These are phyloP conservation scores for Bruguiera gymnorhiza DNA, from an alignment of 345 rosid species.

Conservation along the genomic window DNA sequence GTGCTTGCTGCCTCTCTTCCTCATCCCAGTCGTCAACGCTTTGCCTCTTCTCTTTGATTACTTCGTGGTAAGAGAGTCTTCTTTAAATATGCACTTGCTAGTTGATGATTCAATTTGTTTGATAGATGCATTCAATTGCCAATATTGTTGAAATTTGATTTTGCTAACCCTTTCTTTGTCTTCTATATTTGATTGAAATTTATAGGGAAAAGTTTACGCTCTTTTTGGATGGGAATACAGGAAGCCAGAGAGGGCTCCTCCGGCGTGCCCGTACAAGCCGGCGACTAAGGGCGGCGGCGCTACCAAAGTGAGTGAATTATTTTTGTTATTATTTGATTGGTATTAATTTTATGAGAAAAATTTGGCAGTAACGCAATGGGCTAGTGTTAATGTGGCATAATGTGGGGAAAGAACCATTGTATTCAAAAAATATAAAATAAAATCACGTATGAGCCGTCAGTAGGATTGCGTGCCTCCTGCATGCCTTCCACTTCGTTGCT, in stretches of 20 bases:
- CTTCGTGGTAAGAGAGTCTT: constrained; percentile 48
- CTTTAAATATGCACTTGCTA: not conserved
- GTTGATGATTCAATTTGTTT: not conserved
- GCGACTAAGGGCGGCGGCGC: constrained; percentile 29
- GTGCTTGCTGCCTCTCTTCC: constrained; percentile 88
- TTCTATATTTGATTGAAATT: not conserved
- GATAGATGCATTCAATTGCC: too few species aligned
- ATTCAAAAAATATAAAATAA: too few species aligned
- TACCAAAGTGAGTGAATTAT: constrained; percentile 41
- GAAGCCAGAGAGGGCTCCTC: constrained; percentile 81
- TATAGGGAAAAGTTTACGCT: constrained; percentile 64
- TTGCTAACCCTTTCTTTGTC: not conserved
- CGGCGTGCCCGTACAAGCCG: constrained; percentile 83
- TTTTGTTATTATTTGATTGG: not conserved
- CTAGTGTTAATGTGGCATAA: too few species aligned
- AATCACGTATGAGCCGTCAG: too few species aligned
- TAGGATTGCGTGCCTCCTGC: too few species aligned
- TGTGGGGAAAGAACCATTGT: too few species aligned
- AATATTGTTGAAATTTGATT: too few species aligned
- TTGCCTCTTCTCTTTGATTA: constrained; percentile 65
- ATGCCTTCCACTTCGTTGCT: too few species aligned
- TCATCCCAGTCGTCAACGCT: constrained; percentile 78
- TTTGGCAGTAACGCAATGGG: too few species aligned
- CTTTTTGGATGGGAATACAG: constrained; percentile 93
- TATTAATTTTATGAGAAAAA: too few species aligned